Evolutionary conservation across 495 filamentous ascomycete genomes (phyloP), one percentile per base, ranked within the genome.

Genomic region (Oleoguttula mirabilis): DNA sequence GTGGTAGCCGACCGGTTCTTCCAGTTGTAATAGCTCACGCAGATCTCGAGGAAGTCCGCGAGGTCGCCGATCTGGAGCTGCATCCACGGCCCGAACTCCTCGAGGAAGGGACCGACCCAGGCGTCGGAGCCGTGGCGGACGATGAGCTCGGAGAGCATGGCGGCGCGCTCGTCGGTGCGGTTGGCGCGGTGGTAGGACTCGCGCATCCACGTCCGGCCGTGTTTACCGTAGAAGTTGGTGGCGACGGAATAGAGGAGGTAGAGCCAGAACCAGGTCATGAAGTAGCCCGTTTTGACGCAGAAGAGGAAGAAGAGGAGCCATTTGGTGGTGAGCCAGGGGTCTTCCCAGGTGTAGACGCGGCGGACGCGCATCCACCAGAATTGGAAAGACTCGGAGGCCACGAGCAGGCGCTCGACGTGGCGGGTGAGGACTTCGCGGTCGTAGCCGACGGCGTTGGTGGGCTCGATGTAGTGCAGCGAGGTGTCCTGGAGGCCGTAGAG

Each of bases 51-150:
- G 21, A 57, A 43, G 31, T 57, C 45, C 10, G 47, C 55, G 10
- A 57, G 14, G 27, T 59, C 56, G 14, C 47, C 39, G 21, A 57
- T 14, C 37, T 57, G 51, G 3, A 47, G 15, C 23, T 59, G 51
- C 2, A 50, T 15, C 24, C 39, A 49, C 2, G 56, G 56, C 3
- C 56, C 56, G 11, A 59, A 27, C n/a, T 50, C 27, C 4, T 57
- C 52, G 3, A 59, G 31, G 7, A 53, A 11, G 4, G 51, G 55
- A 27, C 53, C 55, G n/a, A 59, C 19, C 56, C 56, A 59, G 11
- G 45, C 41, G 23, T 46, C 51, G 10, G 34, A 32, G 12, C 56
- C 55, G 38, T 59, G 55, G 31, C 40, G 36, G 15, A 37, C 48
- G 41, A 57, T 52, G 6, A 59, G 27, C 25, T 59, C 56, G 23